Conservation (phyloP, 2,329 filamentous ascomycete species). For the Metarhizium humberi region DNA sequence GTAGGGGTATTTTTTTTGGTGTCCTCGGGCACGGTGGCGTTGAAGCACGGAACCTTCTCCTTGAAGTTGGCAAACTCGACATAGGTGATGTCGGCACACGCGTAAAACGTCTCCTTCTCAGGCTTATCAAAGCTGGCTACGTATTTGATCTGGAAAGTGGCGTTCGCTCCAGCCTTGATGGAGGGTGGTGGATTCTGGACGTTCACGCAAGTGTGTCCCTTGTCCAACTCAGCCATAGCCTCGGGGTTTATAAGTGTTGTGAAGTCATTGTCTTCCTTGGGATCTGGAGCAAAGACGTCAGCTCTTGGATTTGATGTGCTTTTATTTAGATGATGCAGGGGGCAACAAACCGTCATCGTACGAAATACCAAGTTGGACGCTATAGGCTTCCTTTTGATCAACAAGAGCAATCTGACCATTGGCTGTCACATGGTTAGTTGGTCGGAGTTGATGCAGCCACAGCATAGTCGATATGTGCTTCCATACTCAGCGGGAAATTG, state of each 20-base stretch:
- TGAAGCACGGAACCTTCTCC: slow-evolving; percentile 31
- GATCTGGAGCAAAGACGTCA: slow-evolving; percentile 19
- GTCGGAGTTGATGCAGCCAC: not conserved
- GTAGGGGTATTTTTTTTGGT: slow-evolving; percentile 10
- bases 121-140: slow-evolving; percentile 32
- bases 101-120: slow-evolving; percentile 36
- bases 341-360: slow-evolving; percentile 34
- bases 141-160: slow-evolving; percentile 41
- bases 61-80: slow-evolving; percentile 26
- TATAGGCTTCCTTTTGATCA: slow-evolving; percentile 47
- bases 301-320: not conserved
- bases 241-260: slow-evolving; percentile 25
- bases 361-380: slow-evolving; percentile 43
- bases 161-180: slow-evolving; percentile 31
- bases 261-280: slow-evolving; percentile 29
- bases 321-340: not conserved
- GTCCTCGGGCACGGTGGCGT: slow-evolving; percentile 24
- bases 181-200: slow-evolving; percentile 24
- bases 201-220: slow-evolving; percentile 36
- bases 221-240: slow-evolving; percentile 28
- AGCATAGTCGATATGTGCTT: not conserved
- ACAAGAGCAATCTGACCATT: slow-evolving; percentile 46
- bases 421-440: slow-evolving; percentile 22
- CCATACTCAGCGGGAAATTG: slow-evolving; percentile 42
- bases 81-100: slow-evolving; percentile 39